Evolutionary conservation across 495 filamentous ascomycete genomes (phyloP).

Genomic region (Annulohypoxylon maeteangense): DNA sequence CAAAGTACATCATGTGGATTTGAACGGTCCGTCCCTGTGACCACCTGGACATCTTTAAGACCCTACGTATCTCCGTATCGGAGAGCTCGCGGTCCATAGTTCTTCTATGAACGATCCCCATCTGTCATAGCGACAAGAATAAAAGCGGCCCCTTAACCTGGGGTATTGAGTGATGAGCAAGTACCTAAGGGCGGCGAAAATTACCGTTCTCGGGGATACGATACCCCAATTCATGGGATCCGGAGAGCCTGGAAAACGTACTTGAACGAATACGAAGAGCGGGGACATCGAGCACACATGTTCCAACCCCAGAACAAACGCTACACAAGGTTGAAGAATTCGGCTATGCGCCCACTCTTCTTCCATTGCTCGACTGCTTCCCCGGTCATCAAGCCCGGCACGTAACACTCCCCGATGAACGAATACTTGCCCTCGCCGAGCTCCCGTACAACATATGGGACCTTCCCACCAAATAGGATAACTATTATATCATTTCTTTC

Average conservation of each 20-base stretch:
- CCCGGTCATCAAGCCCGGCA: conserved; percentile 30
- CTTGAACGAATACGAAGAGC: conserved; percentile 42
- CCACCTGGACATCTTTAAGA: background rate
- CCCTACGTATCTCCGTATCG: background rate
- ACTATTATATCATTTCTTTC: conserved; percentile 22
- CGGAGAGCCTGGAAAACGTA: background rate
- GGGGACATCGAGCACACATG: background rate
- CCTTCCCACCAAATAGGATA: conserved; percentile 31
- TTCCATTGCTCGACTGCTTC: conserved; percentile 30
- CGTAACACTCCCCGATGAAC: conserved; percentile 36
- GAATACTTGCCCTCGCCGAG: conserved; percentile 20
- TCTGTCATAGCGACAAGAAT: background rate
- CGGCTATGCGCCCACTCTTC: conserved; percentile 13
- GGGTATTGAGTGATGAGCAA: background rate
- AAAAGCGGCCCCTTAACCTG: background rate
- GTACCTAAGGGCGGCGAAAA: background rate
- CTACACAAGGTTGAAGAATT: conserved; percentile 32
- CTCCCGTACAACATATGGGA: conserved; percentile 32
- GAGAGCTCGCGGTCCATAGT: background rate
- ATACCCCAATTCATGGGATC: background rate
- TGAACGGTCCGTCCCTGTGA: background rate
- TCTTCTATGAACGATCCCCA: background rate
- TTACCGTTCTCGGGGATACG: background rate
- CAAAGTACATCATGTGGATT: background rate
- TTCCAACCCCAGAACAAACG: background rate